Evolutionary conservation across 2,329 filamentous ascomycete species (phyloP).

Genomic region (Botrytis tulipae): DNA sequence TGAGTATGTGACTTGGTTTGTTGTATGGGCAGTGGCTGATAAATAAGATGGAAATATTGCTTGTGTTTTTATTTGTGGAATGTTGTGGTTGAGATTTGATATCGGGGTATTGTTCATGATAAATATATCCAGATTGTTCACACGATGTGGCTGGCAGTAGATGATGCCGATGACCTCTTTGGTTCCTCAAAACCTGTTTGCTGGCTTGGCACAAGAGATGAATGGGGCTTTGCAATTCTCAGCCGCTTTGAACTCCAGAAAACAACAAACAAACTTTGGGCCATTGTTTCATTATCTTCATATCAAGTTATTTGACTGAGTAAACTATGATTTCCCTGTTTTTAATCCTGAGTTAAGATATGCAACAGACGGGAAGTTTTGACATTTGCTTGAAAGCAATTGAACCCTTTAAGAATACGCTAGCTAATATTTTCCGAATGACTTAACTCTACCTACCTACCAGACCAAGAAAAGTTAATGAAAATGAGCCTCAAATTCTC

Average conservation of each 20-base stretch:
- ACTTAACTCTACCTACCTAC: neutral
- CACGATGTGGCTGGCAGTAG: neutral
- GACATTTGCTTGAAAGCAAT: neutral
- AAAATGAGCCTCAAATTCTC: neutral
- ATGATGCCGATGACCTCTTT: conserved; percentile 5
- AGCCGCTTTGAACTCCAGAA: conserved; percentile 3
- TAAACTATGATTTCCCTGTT: conserved; percentile 6
- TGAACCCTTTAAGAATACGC: neutral
- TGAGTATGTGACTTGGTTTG: neutral
- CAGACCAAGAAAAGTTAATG: neutral
- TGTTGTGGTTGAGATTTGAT: neutral
- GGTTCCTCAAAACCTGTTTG: conserved; percentile 17
- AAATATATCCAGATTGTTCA: neutral
- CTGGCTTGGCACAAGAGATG: conserved; percentile 1
- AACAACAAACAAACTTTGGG: neutral
- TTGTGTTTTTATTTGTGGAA: neutral
- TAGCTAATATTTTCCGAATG: neutral
- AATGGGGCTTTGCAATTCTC: conserved; percentile 1
- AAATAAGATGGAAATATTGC: neutral
- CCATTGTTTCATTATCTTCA: neutral
- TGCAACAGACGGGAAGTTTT: conserved; percentile 4
- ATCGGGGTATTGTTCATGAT: neutral
- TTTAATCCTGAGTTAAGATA: neutral
- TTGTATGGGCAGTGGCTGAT: neutral
- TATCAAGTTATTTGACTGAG: neutral